Evolutionary conservation across 2,329 filamentous ascomycete genomes (phyloP).

Genomic region (Aspergillus awamori): DNA sequence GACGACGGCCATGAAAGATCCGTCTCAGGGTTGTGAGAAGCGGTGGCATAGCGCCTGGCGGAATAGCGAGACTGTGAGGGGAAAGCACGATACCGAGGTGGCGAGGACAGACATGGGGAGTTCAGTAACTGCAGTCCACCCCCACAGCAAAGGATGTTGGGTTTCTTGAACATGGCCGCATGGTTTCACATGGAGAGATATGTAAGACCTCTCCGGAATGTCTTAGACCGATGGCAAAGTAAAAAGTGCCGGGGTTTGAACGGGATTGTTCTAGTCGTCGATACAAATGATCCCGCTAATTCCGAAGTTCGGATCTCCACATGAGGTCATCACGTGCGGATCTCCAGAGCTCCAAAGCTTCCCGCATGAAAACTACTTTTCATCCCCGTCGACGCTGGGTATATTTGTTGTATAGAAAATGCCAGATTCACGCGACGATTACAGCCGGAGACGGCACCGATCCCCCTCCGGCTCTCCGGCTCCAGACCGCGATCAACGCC

Average conservation of each 20-base stretch:
- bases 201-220: not conserved
- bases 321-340: not conserved
- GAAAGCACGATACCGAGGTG: conserved; percentile 32
- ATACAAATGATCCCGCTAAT: not conserved
- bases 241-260: not conserved
- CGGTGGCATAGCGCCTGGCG: conserved; percentile 37
- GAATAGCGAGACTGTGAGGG: conserved; percentile 22
- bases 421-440: conserved; percentile 27
- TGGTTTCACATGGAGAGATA: conserved; percentile 31
- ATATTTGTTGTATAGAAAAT: conserved; percentile 21
- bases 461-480: conserved; percentile 27
- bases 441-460: conserved; percentile 26
- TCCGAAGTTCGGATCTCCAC: not conserved
- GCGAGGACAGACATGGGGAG: conserved; percentile 25
- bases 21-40: conserved; percentile 32
- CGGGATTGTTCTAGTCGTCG: not conserved
- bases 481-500: conserved; percentile 26
- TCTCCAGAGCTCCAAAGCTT: not conserved
- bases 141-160: conserved; percentile 42
- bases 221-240: not conserved
- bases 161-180: conserved; percentile 54
- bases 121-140: conserved; percentile 41
- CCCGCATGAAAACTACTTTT: not conserved
- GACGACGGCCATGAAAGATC: conserved; percentile 49
- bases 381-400: not conserved